Percentiles rank a stretch among this genome's conserved stretches.
These are phyloP conservation scores for Kuraishia capsulata DNA, from an alignment of 805 yeast genomes.

Conservation along the genomic window DNA sequence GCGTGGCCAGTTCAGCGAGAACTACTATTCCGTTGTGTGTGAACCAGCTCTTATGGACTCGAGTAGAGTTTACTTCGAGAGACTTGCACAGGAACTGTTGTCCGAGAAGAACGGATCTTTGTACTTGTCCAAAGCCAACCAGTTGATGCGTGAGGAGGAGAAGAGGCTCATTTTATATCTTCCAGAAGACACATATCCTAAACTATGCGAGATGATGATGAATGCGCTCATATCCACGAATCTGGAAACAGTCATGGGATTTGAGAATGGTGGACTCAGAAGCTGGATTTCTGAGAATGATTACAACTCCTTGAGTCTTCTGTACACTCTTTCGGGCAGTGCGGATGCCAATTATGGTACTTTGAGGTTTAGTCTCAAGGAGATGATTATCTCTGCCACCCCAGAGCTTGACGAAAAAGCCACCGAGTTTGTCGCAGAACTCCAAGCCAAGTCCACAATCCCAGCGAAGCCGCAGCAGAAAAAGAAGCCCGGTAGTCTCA, in stretches of 20 bases:
- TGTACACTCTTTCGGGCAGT: constrained; percentile 41
- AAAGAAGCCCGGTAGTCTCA: constrained; percentile 9
- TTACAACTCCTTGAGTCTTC: constrained; percentile 30
- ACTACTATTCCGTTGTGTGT: constrained; percentile 52
- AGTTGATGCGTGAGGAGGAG: constrained; percentile 56
- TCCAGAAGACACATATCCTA: constrained; percentile 44
- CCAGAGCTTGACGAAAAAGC: constrained; percentile 20
- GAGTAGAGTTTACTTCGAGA: constrained; percentile 47
- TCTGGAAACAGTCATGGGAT: constrained; percentile 43
- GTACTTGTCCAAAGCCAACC: constrained; percentile 42
- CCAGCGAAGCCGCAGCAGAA: constrained; percentile 9
- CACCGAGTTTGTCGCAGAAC: constrained; percentile 13
- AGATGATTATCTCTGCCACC: constrained; percentile 39
- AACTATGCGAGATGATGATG: constrained; percentile 47
- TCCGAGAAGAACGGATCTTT: constrained; percentile 38
- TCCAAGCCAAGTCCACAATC: constrained; percentile 1
- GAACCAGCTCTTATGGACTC: constrained; percentile 54
- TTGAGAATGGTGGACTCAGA: constrained; percentile 47
- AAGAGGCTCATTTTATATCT: constrained; percentile 42
- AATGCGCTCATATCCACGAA: constrained; percentile 48
- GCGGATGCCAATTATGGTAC: constrained; percentile 45
- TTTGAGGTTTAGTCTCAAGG: constrained; percentile 37
- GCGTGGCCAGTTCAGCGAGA: constrained; percentile 29
- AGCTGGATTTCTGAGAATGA: constrained; percentile 45
- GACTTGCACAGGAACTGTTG: constrained; percentile 34